Evolutionary conservation across 768 basidiomycete species (phyloP).

Genomic region (Mycena amicta): DNA sequence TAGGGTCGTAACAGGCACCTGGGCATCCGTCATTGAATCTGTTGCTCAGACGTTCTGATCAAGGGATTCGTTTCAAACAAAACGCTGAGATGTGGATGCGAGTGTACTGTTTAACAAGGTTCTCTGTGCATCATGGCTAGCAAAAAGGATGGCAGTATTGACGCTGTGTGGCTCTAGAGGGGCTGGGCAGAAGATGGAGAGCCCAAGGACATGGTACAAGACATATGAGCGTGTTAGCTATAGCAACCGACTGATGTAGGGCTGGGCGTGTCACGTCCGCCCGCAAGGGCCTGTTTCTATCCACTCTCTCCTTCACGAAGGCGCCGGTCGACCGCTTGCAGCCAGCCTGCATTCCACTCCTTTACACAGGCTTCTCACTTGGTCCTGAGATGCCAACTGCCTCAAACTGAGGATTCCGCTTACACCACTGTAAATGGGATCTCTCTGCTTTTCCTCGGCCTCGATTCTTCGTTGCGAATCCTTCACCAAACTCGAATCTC

Average conservation of each 20-base stretch:
- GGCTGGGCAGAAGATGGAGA: no score
- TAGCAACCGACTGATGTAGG: background rate
- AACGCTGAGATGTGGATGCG: no score
- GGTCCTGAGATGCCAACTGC: constrained; percentile 40
- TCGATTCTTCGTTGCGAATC: constrained; percentile 72
- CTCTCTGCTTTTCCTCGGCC: constrained; percentile 69
- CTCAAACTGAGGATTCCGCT: constrained; percentile 17
- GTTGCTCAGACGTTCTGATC: background rate
- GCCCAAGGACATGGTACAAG: no score
- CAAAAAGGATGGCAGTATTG: no score
- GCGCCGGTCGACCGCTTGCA: constrained; percentile 31
- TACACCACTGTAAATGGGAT: constrained; percentile 42
- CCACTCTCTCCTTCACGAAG: constrained; percentile 14
- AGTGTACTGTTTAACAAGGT: no score
- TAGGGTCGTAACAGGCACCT: no score
- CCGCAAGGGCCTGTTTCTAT: background rate
- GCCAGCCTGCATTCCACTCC: constrained; percentile 55
- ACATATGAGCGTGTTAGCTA: no score
- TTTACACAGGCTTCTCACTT: constrained; percentile 35
- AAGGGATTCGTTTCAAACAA: background rate
- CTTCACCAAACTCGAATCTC: constrained; percentile 48
- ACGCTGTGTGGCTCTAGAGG: no score
- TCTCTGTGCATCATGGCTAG: no score
- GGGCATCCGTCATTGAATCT: background rate
- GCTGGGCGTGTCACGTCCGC: background rate